These are phyloP conservation scores for Russula sp. DNA, from an alignment of 768 basidiomycete genomes.

Conservation along the genomic window DNA sequence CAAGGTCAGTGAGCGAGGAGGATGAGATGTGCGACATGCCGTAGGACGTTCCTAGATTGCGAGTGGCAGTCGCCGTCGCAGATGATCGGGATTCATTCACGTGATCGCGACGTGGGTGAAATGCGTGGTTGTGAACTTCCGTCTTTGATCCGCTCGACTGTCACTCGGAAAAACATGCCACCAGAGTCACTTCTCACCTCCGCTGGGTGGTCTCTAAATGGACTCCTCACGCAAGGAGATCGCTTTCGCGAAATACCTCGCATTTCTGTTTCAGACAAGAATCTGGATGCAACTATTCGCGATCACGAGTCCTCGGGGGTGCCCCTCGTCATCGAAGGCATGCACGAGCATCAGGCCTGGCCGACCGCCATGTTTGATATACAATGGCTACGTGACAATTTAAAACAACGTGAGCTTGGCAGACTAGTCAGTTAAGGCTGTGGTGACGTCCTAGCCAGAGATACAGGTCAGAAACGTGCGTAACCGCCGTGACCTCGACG, in stretches of 20 bases:
- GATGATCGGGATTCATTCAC: background rate
- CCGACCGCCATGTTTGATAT: conserved; percentile 50
- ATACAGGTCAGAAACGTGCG: conserved; percentile 64
- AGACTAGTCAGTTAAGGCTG: background rate
- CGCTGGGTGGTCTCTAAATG: conserved; percentile 49
- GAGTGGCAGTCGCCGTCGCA: no score
- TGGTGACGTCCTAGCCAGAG: conserved; percentile 39
- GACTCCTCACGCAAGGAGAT: conserved; percentile 39
- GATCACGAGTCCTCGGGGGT: conserved; percentile 48
- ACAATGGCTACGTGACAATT: conserved; percentile 49
- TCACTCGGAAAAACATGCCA: conserved; percentile 11
- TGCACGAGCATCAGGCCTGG: conserved; percentile 58
- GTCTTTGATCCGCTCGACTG: background rate
- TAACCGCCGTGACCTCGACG: conserved; percentile 50
- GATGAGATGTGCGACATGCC: conserved; percentile 42
- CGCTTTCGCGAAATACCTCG: conserved; percentile 48
- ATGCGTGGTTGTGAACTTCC: no score
- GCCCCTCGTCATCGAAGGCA: conserved; percentile 64
- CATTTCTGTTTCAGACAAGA: conserved; percentile 37
- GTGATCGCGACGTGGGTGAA: conserved; percentile 12
- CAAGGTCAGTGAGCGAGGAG: conserved; percentile 5
- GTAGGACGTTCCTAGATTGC: background rate
- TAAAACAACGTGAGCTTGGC: conserved; percentile 26
- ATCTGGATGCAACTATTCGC: conserved; percentile 25
- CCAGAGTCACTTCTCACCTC: conserved; percentile 13